Evolutionary conservation across 2,329 filamentous ascomycete species (phyloP).

Genomic region (Aspergillus hiratsukae): DNA sequence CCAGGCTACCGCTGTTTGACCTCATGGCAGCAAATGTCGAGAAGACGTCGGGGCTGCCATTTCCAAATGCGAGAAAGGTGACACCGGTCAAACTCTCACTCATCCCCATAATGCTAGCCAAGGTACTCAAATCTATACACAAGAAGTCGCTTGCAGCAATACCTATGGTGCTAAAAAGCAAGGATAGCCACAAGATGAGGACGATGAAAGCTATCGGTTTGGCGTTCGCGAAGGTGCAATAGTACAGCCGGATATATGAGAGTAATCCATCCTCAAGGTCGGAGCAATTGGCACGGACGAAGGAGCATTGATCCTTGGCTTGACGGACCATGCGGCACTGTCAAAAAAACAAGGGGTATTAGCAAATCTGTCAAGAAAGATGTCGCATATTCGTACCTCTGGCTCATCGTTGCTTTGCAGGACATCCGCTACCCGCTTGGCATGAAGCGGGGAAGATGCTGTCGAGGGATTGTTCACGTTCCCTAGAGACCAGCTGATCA

Average conservation of each 20-base stretch:
- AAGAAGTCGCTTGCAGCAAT: slow-evolving; percentile 98
- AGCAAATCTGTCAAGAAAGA: slow-evolving; percentile 4
- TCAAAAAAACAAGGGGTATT: background rate
- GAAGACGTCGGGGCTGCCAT: slow-evolving; percentile 96
- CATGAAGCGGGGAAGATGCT: background rate
- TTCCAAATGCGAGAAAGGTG: slow-evolving; percentile 93
- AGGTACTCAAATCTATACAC: slow-evolving; percentile 92
- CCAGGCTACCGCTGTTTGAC: slow-evolving; percentile 94
- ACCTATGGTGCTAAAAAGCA: slow-evolving; percentile 94
- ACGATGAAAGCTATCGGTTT: slow-evolving; percentile 75
- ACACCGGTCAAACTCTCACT: slow-evolving; percentile 96
- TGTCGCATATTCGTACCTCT: slow-evolving; percentile 21
- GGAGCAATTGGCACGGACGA: slow-evolving; percentile 73
- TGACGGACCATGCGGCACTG: slow-evolving; percentile 76
- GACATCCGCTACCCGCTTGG: slow-evolving; percentile 1
- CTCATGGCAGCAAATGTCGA: slow-evolving; percentile 98
- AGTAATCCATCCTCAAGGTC: slow-evolving; percentile 88
- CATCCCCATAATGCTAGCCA: slow-evolving; percentile 81
- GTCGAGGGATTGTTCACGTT: slow-evolving; percentile 5
- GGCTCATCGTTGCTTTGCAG: slow-evolving; percentile 19
- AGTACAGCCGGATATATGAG: slow-evolving; percentile 86
- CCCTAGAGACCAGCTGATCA: slow-evolving; percentile 25
- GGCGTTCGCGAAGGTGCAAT: slow-evolving; percentile 66
- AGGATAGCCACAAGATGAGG: slow-evolving; percentile 74
- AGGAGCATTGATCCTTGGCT: slow-evolving; percentile 77